Percentiles rank a stretch among this genome's conserved stretches.
Evolutionary conservation across 805 yeast genomes (phyloP).

Genomic region (Wickerhamiella nectarea): DNA sequence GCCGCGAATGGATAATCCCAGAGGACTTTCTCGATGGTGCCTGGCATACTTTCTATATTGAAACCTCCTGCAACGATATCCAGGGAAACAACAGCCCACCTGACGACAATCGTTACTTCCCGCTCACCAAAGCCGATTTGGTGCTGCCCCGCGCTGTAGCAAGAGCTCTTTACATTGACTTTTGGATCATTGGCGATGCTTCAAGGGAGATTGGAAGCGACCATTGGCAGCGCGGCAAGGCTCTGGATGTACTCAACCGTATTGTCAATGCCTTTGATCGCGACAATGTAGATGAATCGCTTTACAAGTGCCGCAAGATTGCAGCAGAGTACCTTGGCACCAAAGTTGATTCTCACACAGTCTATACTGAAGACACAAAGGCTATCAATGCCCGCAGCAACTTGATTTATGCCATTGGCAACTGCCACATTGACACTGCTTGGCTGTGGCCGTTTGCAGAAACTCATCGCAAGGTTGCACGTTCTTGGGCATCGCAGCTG

Average conservation of each 20-base stretch:
- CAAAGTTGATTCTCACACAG: constrained; percentile 49
- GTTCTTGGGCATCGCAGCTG: constrained; percentile 92
- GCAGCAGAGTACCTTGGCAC: constrained; percentile 54
- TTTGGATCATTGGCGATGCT: constrained; percentile 80
- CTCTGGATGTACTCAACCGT: constrained; percentile 62
- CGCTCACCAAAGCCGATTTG: constrained; percentile 56
- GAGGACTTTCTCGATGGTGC: constrained; percentile 37
- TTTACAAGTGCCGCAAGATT: constrained; percentile 50
- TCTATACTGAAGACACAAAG: constrained; percentile 28
- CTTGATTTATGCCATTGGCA: constrained; percentile 70
- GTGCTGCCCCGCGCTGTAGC: constrained; percentile 74
- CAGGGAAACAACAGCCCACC: constrained; percentile 69
- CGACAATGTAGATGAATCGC: constrained; percentile 38
- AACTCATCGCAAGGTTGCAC: constrained; percentile 78
- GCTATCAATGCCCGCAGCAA: constrained; percentile 19
- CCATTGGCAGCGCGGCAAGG: constrained; percentile 72
- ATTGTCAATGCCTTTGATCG: constrained; percentile 80
- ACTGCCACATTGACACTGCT: constrained; percentile 95
- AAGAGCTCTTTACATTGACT: constrained; percentile 62
- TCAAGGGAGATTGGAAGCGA: constrained; percentile 70
- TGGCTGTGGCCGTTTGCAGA: constrained; percentile 99
- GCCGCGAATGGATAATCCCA: constrained; percentile 63
- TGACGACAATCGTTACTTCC: constrained; percentile 57
- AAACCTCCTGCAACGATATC: constrained; percentile 90
- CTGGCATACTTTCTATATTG: constrained; percentile 61